These are phyloP conservation scores for Neoboletus subvelutipes DNA, from an alignment of 768 basidiomycete genomes.

Conservation along the genomic window DNA sequence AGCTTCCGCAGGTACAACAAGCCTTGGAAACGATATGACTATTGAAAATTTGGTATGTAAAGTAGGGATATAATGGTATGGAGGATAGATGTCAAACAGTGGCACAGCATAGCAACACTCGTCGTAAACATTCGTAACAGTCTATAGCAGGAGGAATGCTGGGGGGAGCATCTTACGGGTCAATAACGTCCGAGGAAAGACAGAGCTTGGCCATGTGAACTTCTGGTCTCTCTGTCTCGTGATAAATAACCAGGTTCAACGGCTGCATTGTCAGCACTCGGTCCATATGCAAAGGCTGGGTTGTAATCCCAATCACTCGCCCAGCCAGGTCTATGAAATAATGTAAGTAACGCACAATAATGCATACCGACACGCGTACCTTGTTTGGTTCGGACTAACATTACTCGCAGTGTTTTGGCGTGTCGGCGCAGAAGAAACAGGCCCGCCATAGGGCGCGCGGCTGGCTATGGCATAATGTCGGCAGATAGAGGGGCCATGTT, in stretches of 20 bases:
- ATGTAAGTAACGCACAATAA: not conserved
- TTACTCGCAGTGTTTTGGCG: slow-evolving; percentile 1
- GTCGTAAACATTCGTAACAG: slow-evolving; percentile 3
- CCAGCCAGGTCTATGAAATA: slow-evolving; percentile 10
- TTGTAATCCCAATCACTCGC: slow-evolving; percentile 23
- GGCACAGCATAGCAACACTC: not conserved
- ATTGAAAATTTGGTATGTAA: slow-evolving; percentile 14
- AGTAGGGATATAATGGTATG: slow-evolving; percentile 14
- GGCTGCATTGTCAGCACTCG: not conserved
- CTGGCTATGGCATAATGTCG: slow-evolving; percentile 1
- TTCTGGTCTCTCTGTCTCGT: slow-evolving; percentile 4
- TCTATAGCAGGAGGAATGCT: slow-evolving; percentile 1
- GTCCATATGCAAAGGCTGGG: slow-evolving; percentile 8
- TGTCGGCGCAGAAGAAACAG: slow-evolving; percentile 2
- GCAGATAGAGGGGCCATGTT: not conserved
- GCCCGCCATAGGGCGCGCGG: not conserved
- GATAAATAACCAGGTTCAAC: slow-evolving; percentile 2
- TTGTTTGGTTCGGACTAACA: slow-evolving; percentile 7
- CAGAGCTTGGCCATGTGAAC: slow-evolving; percentile 3
- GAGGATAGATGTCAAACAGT: slow-evolving; percentile 1
- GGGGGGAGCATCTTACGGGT: slow-evolving; percentile 1
- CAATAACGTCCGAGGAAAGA: slow-evolving; percentile 19
- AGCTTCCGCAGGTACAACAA: not conserved
- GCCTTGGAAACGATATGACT: slow-evolving; percentile 1
- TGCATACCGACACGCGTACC: slow-evolving; percentile 7